Conservation (phyloP, 495 filamentous ascomycete genomes). For the Penicillium steckii region DNA sequence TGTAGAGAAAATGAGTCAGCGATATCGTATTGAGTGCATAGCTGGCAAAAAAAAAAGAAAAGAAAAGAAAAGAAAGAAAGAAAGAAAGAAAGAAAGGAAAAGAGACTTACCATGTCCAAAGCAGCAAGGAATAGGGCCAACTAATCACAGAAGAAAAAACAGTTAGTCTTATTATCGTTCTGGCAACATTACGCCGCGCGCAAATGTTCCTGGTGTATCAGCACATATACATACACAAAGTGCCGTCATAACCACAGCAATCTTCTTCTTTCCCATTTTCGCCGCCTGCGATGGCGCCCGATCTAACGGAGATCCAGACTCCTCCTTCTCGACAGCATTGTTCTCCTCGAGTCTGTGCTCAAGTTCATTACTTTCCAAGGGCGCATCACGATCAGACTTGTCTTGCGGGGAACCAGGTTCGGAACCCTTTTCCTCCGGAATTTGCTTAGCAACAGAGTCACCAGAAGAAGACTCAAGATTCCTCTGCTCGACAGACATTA, state of each 20-base stretch:
- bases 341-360: no score
- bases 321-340: conserved; percentile 19
- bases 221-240: conserved; percentile 46
- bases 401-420: conserved; percentile 6
- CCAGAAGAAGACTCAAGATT: conserved; percentile 18
- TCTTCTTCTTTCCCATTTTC: conserved; percentile 48
- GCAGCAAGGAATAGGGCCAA: conserved; percentile 53
- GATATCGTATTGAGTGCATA: not conserved
- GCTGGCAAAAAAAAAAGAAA: no score
- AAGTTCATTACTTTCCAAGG: conserved; percentile 6
- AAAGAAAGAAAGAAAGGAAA: not conserved
- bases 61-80: not conserved
- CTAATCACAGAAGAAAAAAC: conserved; percentile 34
- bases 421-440: conserved; percentile 6
- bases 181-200: no score
- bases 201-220: not conserved
- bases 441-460: conserved; percentile 15
- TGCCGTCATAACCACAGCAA: conserved; percentile 48
- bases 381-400: not conserved
- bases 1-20: conserved; percentile 13
- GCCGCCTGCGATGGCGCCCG: conserved; percentile 39
- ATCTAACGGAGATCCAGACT: conserved; percentile 29
- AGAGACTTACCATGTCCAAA: conserved; percentile 46
- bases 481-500: conserved; percentile 13
- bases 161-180: no score